phyloP scores from a whole-genome alignment of 2,329 filamentous ascomycete species.

The Arthroderma sp. region DNA sequence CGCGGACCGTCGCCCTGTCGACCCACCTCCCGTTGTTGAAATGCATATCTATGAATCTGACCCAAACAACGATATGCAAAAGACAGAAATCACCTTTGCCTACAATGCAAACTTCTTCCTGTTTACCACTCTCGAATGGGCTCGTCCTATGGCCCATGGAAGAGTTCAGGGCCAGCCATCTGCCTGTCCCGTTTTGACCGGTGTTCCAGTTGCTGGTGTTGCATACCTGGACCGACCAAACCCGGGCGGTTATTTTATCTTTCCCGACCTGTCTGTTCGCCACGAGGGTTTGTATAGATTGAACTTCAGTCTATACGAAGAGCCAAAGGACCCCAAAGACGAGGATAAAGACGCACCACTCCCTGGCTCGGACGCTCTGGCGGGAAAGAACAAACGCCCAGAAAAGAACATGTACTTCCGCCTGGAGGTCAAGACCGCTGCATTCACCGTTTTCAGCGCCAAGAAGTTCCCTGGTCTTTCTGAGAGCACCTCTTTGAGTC shows the following conservation, averaged over 20 bases:
- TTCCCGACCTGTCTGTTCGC: constrained; percentile 87
- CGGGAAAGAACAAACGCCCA: constrained; percentile 27
- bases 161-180: constrained; percentile 56
- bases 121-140: constrained; percentile 79
- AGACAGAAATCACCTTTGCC: constrained; percentile 65
- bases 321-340: constrained; percentile 75
- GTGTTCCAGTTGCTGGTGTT: constrained; percentile 89
- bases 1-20: constrained; percentile 80
- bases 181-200: constrained; percentile 72
- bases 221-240: constrained; percentile 81
- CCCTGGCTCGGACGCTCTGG: constrained; percentile 12
- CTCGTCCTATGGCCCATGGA: constrained; percentile 68
- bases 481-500: constrained; percentile 77
- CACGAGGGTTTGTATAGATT: constrained; percentile 91
- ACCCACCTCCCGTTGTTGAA: constrained; percentile 89
- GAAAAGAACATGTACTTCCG: constrained; percentile 62
- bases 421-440: constrained; percentile 74
- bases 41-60: constrained; percentile 65
- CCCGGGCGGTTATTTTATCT: constrained; percentile 84
- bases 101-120: constrained; percentile 98
- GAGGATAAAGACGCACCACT: constrained; percentile 45
- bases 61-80: constrained; percentile 39
- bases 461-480: constrained; percentile 96
- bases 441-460: constrained; percentile 84
- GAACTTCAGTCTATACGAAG: constrained; percentile 85